These are phyloP conservation scores for Vickermania spadyakhi DNA, from an alignment of 208 protist species.

Conservation along the genomic window DNA sequence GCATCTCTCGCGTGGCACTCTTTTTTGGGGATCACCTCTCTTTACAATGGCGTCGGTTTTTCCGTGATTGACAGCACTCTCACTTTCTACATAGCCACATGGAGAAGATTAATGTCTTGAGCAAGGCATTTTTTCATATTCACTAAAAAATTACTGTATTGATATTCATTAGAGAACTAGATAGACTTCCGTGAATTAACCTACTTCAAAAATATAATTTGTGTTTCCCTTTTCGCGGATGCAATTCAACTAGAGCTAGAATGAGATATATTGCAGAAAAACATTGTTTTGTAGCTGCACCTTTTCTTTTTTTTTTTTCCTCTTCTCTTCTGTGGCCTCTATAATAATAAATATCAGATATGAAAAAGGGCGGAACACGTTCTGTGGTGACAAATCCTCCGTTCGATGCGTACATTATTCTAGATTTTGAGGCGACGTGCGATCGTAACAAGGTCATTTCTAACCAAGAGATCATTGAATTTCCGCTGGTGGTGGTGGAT, in stretches of 20 bases:
- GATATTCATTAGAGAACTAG: too few species aligned
- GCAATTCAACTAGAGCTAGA: too few species aligned
- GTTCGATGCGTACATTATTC: constrained; percentile 72
- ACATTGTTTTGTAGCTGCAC: too few species aligned
- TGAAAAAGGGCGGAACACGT: too few species aligned
- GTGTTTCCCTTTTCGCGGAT: too few species aligned
- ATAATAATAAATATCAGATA: too few species aligned
- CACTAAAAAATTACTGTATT: too few species aligned
- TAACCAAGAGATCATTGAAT: constrained; percentile 81
- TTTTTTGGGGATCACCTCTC: constrained; percentile 28
- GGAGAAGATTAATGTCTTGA: constrained; percentile 41
- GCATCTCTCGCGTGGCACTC: constrained; percentile 31
- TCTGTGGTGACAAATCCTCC: too few species aligned
- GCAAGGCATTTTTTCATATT: too few species aligned
- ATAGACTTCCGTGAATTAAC: too few species aligned
- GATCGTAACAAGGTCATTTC: constrained; percentile 23
- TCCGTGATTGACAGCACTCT: constrained; percentile 63
- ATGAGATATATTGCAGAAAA: too few species aligned
- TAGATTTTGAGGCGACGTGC: constrained; percentile 95
- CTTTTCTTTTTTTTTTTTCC: constrained; percentile 11
- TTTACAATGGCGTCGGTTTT: constrained; percentile 52
- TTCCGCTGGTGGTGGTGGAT: constrained; percentile 81
- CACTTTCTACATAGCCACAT: constrained; percentile 77
- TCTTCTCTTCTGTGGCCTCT: constrained; percentile 2
- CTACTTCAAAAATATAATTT: too few species aligned